Conservation (phyloP, 352 stramenopile genomes). For the Pythium graminicola region DNA sequence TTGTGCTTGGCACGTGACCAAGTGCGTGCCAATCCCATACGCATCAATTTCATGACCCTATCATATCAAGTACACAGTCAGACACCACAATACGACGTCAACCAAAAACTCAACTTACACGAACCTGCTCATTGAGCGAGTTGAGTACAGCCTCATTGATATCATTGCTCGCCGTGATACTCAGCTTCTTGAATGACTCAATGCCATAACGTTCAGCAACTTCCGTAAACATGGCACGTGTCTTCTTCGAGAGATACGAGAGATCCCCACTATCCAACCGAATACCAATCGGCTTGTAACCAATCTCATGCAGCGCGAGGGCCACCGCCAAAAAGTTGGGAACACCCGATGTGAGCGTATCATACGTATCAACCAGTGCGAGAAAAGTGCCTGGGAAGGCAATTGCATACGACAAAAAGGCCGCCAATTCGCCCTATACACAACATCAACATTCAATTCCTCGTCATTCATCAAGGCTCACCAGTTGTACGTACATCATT, state of each 20-base stretch:
- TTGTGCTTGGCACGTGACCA: constrained; percentile 98
- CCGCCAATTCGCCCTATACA: constrained; percentile 93
- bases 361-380: constrained; percentile 98
- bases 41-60: constrained; percentile 93
- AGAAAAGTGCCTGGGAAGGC: constrained; percentile 97
- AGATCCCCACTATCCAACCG: constrained; percentile 98
- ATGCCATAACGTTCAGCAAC: constrained; percentile 50
- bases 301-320: constrained; percentile 89
- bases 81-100: neutral
- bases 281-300: constrained; percentile 90
- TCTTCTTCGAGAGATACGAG: constrained; percentile 90
- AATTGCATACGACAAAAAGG: constrained; percentile 96
- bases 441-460: constrained; percentile 10
- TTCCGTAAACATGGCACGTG: constrained; percentile 55
- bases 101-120: constrained; percentile 21
- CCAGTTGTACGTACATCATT: constrained; percentile 56
- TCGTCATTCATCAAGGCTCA: neutral
- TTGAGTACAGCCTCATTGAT: constrained; percentile 98
- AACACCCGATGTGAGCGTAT: constrained; percentile 93
- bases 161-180: constrained; percentile 98
- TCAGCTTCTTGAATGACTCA: constrained; percentile 75
- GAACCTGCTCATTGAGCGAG: constrained; percentile 89
- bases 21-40: constrained; percentile 94
- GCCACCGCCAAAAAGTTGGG: constrained; percentile 97
- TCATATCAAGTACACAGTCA: constrained; percentile 10